These are phyloP conservation scores for Fomitopsis palustris DNA, from an alignment of 1,284 basidiomycete species.

Conservation along the genomic window DNA sequence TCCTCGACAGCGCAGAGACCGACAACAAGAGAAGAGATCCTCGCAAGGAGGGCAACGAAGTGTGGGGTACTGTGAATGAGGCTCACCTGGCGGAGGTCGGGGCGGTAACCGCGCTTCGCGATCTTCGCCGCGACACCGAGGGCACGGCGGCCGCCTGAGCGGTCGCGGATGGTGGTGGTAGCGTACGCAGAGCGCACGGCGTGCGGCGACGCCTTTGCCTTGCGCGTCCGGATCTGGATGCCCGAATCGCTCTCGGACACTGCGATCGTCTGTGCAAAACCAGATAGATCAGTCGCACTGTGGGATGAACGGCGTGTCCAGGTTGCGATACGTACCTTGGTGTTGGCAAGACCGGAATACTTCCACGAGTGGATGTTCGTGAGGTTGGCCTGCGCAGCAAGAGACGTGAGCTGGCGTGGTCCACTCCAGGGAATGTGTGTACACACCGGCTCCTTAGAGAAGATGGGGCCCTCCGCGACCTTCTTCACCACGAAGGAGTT, in stretches of 20 bases:
- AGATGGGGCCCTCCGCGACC: conserved; percentile 65
- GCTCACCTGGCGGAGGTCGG: conserved; percentile 82
- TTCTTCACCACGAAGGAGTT: conserved; percentile 85
- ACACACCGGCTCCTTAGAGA: conserved; percentile 83
- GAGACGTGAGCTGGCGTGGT: neutral
- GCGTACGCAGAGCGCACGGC: conserved; percentile 48
- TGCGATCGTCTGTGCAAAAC: conserved; percentile 53
- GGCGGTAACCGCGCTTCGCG: conserved; percentile 76
- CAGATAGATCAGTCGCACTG: neutral
- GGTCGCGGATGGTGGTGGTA: conserved; percentile 58
- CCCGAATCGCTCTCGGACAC: conserved; percentile 58
- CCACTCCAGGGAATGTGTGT: neutral
- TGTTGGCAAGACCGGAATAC: conserved; percentile 84
- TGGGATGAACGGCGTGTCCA: neutral
- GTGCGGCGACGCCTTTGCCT: conserved; percentile 58
- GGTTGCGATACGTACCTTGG: conserved; percentile 51
- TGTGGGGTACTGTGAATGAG: neutral
- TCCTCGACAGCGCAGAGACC: too few relatives aligned
- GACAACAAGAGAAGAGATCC: conserved; percentile 14
- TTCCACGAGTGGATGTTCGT: conserved; percentile 85
- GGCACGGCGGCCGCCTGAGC: conserved; percentile 74
- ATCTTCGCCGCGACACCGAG: conserved; percentile 66
- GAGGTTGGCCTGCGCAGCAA: conserved; percentile 73
- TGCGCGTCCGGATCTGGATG: conserved; percentile 68
- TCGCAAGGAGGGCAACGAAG: neutral